These are phyloP conservation scores for Centella asiatica DNA, from an alignment of 129 eudicot genomes.

Conservation along the genomic window DNA sequence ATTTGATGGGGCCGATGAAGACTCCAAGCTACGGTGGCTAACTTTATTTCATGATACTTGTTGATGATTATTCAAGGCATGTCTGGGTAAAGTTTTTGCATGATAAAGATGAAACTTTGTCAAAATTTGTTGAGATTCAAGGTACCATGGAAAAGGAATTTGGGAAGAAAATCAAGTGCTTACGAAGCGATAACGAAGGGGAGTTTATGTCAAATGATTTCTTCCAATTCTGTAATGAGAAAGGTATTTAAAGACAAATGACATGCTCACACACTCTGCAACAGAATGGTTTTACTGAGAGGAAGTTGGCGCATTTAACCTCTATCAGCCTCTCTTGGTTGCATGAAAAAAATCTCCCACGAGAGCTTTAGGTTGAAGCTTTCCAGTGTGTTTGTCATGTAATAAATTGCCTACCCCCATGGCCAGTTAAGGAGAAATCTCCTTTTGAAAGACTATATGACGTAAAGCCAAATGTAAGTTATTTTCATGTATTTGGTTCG, in stretches of 20 bases:
- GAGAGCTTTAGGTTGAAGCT: slow-evolving; percentile 22
- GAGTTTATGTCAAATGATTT: background rate
- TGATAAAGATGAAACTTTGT: slow-evolving; percentile 7
- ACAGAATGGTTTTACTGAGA: background rate
- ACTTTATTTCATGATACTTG: background rate
- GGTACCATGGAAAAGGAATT: background rate
- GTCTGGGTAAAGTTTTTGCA: slow-evolving; percentile 2
- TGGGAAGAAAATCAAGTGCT: background rate
- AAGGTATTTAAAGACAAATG: background rate
- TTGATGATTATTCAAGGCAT: background rate
- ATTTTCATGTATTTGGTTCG: slow-evolving; percentile 8
- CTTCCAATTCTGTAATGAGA: background rate
- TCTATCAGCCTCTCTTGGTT: slow-evolving; percentile 12
- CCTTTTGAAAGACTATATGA: slow-evolving; percentile 7
- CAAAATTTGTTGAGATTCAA: background rate
- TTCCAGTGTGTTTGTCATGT: slow-evolving; percentile 16
- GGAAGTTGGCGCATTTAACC: background rate
- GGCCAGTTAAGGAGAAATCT: slow-evolving; percentile 14
- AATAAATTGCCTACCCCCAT: slow-evolving; percentile 13
- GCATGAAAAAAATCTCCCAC: slow-evolving; percentile 12
- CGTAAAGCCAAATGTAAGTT: slow-evolving; percentile 10
- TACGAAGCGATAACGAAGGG: background rate
- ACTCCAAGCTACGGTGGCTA: background rate
- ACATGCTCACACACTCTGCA: background rate
- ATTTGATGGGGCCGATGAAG: background rate